Evolutionary conservation across 257 asterid species (phyloP), one percentile per base, ranked within the genome.

Genomic region (Przewalskia tangutica): DNA sequence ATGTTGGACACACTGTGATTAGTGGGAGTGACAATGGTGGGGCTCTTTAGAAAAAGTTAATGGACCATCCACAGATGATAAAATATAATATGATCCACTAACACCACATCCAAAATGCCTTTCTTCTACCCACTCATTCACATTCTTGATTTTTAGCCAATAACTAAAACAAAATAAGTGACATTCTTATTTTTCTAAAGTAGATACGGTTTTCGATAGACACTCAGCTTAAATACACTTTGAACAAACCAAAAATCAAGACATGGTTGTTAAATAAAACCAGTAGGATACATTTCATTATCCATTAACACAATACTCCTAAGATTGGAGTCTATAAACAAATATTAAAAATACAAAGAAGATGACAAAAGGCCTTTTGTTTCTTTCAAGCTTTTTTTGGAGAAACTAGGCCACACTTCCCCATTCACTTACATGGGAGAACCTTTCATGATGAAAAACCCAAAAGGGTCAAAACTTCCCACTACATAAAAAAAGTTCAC

Each of bases 341-440:
- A 81, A 68, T 48, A 50, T 16, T 50, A 62, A 85, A 27, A 89
- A 75, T 84, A 85, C 84, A 66, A 76, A 71, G 84, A 88, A 82
- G 82, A 79, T 82, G 87, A 89, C 88, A 85, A 87, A 84, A 84
- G 86, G 91, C 89, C 91, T 51, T 71, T 50, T 75, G 89, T 84
- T 88, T 89, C 89, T 82, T 86, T 86, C 77, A 66, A 84, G 75
- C 77, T 84, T 87, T 65, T 38, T 85, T 84, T 81, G 84, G 84
- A 88, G 91, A 89, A 87, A 88, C 82, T 81, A 76, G 86, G 85
- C 93, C 88, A 83, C 83, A 79, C 59, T 85, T 82, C 82, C 85
- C 88, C 84, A 83, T 58, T 77, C 88, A 85, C 86, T 88, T 84
- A 42, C 83, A 85, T 83, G 84, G 87, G 79, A 83, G 86, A 84